Evolutionary conservation across 306 rosid genomes (phyloP).

Genomic region (Casuarina glauca): DNA sequence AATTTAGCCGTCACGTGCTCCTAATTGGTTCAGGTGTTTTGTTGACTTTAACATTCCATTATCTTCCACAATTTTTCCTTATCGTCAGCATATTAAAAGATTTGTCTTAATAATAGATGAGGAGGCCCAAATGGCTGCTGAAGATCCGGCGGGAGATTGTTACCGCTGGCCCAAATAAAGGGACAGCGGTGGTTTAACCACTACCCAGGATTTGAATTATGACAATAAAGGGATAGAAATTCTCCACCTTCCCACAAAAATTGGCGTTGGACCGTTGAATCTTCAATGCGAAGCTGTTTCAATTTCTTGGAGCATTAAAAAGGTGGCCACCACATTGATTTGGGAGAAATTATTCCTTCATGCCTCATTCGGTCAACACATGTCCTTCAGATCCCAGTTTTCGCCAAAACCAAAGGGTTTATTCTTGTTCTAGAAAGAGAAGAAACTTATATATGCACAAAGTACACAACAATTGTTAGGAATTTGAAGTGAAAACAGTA

Average conservation of each 20-base stretch:
- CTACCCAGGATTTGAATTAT: neutral
- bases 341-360: slow-evolving; percentile 18
- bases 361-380: neutral
- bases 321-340: slow-evolving; percentile 19
- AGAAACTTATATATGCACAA: neutral
- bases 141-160: neutral
- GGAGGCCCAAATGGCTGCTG: neutral
- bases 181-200: too few relatives aligned
- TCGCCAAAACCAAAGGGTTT: neutral
- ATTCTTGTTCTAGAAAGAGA: neutral
- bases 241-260: slow-evolving; percentile 12
- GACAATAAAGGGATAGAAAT: slow-evolving; percentile 16
- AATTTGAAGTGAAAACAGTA: too few relatives aligned
- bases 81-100: too few relatives aligned
- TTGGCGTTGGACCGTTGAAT: slow-evolving; percentile 14
- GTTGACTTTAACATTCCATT: too few relatives aligned
- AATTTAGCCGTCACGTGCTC: too few relatives aligned
- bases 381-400: neutral
- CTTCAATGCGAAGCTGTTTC: slow-evolving; percentile 19
- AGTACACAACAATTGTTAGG: too few relatives aligned
- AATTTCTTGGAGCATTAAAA: slow-evolving; percentile 17
- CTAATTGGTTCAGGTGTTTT: too few relatives aligned
- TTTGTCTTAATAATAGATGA: neutral
- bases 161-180: neutral
- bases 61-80: too few relatives aligned